Base-by-base conservation (phyloP, 371 early-diverging fungal genomes). In the Zopfochytrium polystomum region DNA sequence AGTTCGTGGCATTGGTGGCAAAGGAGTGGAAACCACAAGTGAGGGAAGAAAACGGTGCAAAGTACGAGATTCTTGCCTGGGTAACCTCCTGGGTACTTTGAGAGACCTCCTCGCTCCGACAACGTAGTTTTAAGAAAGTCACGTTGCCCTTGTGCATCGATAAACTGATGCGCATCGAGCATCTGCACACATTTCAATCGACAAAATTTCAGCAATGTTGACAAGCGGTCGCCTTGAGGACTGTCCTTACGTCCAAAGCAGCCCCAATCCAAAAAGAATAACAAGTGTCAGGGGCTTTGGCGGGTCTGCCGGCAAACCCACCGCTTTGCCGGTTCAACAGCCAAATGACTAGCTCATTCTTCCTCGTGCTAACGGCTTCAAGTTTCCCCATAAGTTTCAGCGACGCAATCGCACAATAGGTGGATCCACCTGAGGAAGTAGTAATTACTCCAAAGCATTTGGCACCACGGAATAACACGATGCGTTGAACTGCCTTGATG, bases 251-350 rank as follows among this genome's bases (percentile, higher is more conserved):
- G 70, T 83, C 72, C 27, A 96, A 65, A 7, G 87, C 65, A 0
- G 88, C 95, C 13, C 99, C 98, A 25, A 98, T 82, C 99, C 99
- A 99, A 73, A 95, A 99, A 7, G 96, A 88, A 73, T 99, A 99
- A 73, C 99, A 99, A 0, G 95, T 89, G 66, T 99, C 99, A n/a
- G 85, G 76, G 1, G 80, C 74, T 70, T 99, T 99, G 68, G 92
- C 91, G 3, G 80, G 78, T 53, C 99, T 77, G 4, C 99, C 99
- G 61, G 92, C 88, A 73, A 95, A 98, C 3, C 99, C 99, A 27
- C 75, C 75, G 27, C 68, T 68, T 66, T 93, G 95, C 9, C 90
- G 80, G 15, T 65, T 62, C 42, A 97, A 57, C 42, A 88, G 81
- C 98, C 98, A 96, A 42, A 71, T 63, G n/a, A 91, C 70, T n/a